A percentile compares a stretch with the other conserved stretches of the same genome.
Evolutionary conservation across 2,329 filamentous ascomycete genomes (phyloP).

Genomic region (Exophiala bonariae): DNA sequence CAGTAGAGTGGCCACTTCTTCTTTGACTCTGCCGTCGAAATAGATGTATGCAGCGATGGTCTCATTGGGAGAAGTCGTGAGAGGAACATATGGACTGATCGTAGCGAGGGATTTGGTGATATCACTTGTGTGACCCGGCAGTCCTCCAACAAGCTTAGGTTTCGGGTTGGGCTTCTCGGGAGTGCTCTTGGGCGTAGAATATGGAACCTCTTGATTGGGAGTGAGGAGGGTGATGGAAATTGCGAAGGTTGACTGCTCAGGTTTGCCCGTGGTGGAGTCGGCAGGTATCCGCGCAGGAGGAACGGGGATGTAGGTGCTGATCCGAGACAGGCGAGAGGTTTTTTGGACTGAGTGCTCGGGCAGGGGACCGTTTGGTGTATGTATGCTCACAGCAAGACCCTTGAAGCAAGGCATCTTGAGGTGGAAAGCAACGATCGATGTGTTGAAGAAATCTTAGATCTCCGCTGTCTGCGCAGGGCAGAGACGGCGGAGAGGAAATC

Average conservation of each 20-base stretch:
- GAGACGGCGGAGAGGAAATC: conserved; percentile 16
- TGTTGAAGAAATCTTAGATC: conserved; percentile 5
- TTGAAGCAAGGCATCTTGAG: conserved; percentile 88
- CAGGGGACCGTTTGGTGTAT: conserved; percentile 76
- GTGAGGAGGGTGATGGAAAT: conserved; percentile 97
- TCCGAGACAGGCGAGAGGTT: conserved; percentile 84
- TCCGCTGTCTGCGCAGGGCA: conserved; percentile 20
- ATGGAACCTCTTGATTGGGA: conserved; percentile 82
- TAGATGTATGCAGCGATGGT: conserved; percentile 99
- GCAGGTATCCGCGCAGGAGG: conserved; percentile 76
- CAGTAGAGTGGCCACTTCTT: conserved; percentile 92
- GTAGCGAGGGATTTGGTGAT: conserved; percentile 56
- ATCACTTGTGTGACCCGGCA: conserved; percentile 56
- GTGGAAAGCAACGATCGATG: neutral
- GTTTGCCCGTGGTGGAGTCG: conserved; percentile 67
- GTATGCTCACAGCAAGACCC: conserved; percentile 96
- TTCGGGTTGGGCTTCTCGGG: conserved; percentile 75
- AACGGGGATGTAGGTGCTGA: conserved; percentile 96
- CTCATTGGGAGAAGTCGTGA: conserved; percentile 91
- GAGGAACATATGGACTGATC: conserved; percentile 82
- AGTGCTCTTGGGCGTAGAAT: conserved; percentile 82
- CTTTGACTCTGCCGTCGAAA: conserved; percentile 91
- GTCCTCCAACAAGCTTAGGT: conserved; percentile 74
- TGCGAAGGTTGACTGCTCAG: conserved; percentile 92
- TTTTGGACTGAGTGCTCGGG: conserved; percentile 94